These are phyloP conservation scores for Lipomyces sp. DNA, from an alignment of 805 yeast species.

Conservation along the genomic window DNA sequence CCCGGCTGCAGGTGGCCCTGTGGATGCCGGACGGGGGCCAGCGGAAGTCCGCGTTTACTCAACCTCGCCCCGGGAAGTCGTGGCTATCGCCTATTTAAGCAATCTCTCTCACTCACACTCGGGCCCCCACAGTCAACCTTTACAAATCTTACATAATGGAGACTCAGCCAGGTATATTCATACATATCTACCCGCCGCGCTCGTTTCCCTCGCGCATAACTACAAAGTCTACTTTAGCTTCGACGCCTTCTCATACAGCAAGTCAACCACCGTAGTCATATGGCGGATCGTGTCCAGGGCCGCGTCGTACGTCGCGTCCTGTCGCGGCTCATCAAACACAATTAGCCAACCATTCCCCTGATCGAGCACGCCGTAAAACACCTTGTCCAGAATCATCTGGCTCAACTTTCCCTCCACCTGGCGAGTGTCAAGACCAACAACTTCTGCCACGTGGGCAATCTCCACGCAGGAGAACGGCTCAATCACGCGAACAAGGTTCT, in stretches of 20 bases:
- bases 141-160: no score
- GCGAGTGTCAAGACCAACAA: conserved; percentile 79
- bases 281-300: conserved; percentile 82
- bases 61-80: no score
- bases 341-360: conserved; percentile 98
- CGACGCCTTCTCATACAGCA: conserved; percentile 70
- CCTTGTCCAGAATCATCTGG: conserved; percentile 93
- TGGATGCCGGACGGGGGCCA: no score
- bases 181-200: no score
- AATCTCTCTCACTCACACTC: no score
- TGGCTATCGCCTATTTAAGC: no score
- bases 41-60: no score
- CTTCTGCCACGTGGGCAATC: conserved; percentile 77
- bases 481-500: conserved; percentile 87
- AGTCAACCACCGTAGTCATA: conserved; percentile 83
- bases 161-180: no score
- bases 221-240: conserved; percentile 22
- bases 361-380: conserved; percentile 93
- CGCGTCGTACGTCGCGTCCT: conserved; percentile 84
- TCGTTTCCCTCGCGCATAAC: no score
- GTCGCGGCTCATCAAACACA: conserved; percentile 81
- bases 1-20: no score
- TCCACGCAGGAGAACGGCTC: conserved; percentile 98
- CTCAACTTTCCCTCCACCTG: conserved; percentile 92
- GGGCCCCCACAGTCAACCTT: no score